Conservation (phyloP, 2,329 filamentous ascomycete species). For the Scedosporium aurantiacum region DNA sequence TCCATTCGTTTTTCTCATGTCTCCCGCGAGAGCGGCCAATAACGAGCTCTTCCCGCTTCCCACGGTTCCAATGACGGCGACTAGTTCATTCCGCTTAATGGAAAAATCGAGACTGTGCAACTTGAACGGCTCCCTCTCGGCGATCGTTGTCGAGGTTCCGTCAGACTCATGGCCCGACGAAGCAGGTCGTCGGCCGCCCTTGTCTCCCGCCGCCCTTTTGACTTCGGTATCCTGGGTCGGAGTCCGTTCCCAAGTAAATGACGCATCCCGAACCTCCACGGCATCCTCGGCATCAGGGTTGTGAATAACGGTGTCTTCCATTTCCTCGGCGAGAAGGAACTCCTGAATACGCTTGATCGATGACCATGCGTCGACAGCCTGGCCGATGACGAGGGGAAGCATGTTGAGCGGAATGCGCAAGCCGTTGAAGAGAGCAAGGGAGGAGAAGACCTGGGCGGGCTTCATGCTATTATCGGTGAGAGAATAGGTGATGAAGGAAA, state of each 20-base stretch:
- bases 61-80: conserved; percentile 81
- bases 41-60: conserved; percentile 86
- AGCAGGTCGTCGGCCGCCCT: conserved; percentile 16
- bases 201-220: conserved; percentile 33
- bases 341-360: conserved; percentile 79
- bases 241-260: conserved; percentile 79
- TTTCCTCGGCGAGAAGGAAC: conserved; percentile 78
- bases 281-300: conserved; percentile 52
- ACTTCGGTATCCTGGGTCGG: conserved; percentile 41
- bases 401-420: conserved; percentile 83
- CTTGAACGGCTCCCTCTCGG: conserved; percentile 57
- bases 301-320: conserved; percentile 54
- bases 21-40: conserved; percentile 78
- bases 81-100: conserved; percentile 63
- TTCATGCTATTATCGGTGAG: conserved; percentile 55
- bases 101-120: conserved; percentile 57
- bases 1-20: conserved; percentile 78
- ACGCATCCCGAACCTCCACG: conserved; percentile 59
- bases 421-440: conserved; percentile 84
- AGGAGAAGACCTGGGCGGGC: conserved; percentile 80
- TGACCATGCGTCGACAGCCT: conserved; percentile 79
- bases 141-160: conserved; percentile 43
- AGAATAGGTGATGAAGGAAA: conserved; percentile 79
- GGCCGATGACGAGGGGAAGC: conserved; percentile 76
- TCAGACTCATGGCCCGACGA: conserved; percentile 33